Conservation (phyloP, 2,329 filamentous ascomycete genomes). For the Penicillium fuscoglaucum region DNA sequence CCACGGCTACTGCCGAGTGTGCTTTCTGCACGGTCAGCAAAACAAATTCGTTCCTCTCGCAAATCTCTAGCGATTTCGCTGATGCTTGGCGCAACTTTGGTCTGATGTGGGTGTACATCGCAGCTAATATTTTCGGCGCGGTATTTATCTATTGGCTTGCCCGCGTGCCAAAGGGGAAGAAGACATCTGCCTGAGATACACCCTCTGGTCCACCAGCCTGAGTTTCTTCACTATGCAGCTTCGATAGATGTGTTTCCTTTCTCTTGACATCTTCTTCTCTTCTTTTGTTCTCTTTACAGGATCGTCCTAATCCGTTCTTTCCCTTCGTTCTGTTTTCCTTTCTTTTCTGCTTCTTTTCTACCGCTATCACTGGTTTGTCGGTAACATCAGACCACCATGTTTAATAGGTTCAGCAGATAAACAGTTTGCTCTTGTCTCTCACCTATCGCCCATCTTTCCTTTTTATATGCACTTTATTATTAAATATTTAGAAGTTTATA, state of each 20-base stretch:
- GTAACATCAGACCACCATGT: background rate
- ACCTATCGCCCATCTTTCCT: background rate
- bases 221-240: background rate
- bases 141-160: conserved; percentile 15
- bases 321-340: too few species aligned
- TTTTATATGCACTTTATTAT: background rate
- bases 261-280: background rate
- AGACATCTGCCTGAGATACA: background rate
- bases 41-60: conserved; percentile 9
- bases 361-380: background rate
- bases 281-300: background rate
- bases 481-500: background rate
- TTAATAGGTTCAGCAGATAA: background rate
- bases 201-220: background rate
- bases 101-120: conserved; percentile 16
- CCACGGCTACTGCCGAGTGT: background rate
- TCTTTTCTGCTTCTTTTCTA: background rate
- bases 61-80: background rate
- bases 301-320: background rate
- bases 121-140: conserved; percentile 10
- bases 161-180: conserved; percentile 13
- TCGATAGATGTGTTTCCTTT: background rate
- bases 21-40: conserved; percentile 6
- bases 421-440: background rate
- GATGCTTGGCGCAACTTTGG: conserved; percentile 16